A percentile compares a stretch with the other conserved stretches of the same genome.
phyloP scores from a whole-genome alignment of 345 rosid species.

The Lepidium didymum region DNA sequence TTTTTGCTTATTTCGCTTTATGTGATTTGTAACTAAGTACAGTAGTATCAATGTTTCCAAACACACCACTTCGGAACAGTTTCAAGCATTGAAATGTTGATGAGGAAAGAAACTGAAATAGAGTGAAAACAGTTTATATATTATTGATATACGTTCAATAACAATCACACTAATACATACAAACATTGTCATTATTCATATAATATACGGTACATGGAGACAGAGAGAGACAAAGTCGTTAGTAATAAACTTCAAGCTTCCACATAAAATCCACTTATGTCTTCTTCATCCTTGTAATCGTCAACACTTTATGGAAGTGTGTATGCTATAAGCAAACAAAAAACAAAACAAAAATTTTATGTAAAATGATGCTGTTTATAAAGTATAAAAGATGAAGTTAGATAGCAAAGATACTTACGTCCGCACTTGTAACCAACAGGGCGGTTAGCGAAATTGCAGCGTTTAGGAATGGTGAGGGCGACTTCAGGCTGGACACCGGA shows the following conservation, averaged over 20 bases:
- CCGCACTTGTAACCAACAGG: slow-evolving; percentile 89
- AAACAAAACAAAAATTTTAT: no score
- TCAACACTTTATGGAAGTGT: slow-evolving; percentile 20
- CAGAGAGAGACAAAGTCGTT: background rate
- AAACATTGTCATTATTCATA: slow-evolving; percentile 19
- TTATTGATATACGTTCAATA: background rate
- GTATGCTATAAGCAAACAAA: background rate
- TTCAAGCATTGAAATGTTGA: no score
- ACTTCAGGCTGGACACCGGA: slow-evolving; percentile 58
- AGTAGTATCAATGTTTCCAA: no score
- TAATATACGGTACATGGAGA: background rate
- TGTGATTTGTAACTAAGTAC: no score
- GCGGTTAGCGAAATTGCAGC: slow-evolving; percentile 76
- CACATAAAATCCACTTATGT: background rate
- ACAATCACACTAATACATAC: slow-evolving; percentile 13
- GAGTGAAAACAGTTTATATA: slow-evolving; percentile 2
- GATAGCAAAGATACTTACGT: slow-evolving; percentile 24
- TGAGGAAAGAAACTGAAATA: background rate
- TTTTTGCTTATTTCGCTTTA: no score
- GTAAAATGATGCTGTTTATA: no score
- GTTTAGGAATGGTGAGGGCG: slow-evolving; percentile 81
- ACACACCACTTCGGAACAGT: background rate
- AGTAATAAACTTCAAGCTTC: background rate
- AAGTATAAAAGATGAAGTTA: no score
- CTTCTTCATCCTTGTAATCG: background rate